Percentiles rank a stretch among this genome's conserved stretches.
Evolutionary conservation across 192 early-diverging fungal genomes (phyloP).

Genomic region (Umbelopsis vinacea): DNA sequence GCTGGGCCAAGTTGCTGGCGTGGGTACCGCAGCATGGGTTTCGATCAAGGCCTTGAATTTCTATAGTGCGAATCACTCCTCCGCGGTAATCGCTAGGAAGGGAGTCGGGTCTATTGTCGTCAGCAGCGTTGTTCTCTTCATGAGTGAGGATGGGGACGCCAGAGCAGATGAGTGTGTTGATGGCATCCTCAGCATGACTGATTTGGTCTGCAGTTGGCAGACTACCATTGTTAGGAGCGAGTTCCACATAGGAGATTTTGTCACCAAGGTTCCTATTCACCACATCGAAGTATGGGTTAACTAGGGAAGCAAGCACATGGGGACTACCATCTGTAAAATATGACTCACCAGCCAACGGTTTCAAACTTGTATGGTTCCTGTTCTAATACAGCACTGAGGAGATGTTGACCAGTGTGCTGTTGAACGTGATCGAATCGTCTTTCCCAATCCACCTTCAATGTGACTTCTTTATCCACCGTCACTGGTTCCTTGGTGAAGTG

Average conservation of each 20-base stretch:
- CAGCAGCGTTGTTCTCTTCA: constrained; percentile 40
- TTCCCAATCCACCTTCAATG: constrained; percentile 64
- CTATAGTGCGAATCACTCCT: constrained; percentile 52
- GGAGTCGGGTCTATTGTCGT: constrained; percentile 51
- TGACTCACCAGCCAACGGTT: constrained; percentile 71
- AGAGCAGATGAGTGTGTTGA: constrained; percentile 61
- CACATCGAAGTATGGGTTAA: not conserved
- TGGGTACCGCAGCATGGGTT: constrained; percentile 83
- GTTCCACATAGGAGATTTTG: constrained; percentile 62
- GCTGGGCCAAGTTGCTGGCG: constrained; percentile 56
- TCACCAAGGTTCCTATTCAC: constrained; percentile 55
- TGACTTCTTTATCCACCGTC: constrained; percentile 50
- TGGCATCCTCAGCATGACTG: constrained; percentile 50
- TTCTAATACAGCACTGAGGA: constrained; percentile 70
- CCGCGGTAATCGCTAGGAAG: constrained; percentile 59
- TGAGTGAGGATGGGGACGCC: constrained; percentile 47
- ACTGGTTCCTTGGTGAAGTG: constrained; percentile 59
- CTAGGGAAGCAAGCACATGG: too few relatives aligned
- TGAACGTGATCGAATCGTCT: constrained; percentile 76
- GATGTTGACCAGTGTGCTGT: constrained; percentile 79
- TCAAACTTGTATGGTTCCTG: constrained; percentile 58
- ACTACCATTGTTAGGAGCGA: constrained; percentile 44
- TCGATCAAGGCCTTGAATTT: constrained; percentile 54
- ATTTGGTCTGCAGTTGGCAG: constrained; percentile 49
- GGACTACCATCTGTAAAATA: too few relatives aligned